These are phyloP conservation scores for Lachnellula hyalina DNA, from an alignment of 2,329 filamentous ascomycete genomes.

Conservation along the genomic window DNA sequence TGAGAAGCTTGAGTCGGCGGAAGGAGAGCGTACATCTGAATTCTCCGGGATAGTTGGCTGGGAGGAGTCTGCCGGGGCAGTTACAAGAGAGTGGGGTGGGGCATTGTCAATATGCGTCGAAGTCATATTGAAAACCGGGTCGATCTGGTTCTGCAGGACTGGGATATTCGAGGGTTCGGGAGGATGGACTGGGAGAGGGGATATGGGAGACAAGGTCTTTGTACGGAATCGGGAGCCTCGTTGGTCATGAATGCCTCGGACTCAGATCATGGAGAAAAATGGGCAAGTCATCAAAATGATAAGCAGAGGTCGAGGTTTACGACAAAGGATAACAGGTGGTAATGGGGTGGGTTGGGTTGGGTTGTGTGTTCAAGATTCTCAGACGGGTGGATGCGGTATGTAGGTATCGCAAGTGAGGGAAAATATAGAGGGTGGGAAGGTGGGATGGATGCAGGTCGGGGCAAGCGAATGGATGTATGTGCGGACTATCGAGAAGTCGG, in stretches of 20 bases:
- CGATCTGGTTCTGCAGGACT: slow-evolving; percentile 66
- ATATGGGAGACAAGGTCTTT: slow-evolving; percentile 63
- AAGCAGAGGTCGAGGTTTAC: background rate
- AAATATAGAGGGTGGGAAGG: background rate
- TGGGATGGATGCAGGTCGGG: background rate
- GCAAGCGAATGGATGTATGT: background rate
- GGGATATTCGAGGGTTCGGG: slow-evolving; percentile 65
- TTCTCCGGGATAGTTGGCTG: slow-evolving; percentile 5
- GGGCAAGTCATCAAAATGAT: slow-evolving; percentile 6
- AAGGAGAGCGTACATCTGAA: slow-evolving; percentile 13
- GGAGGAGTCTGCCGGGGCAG: slow-evolving; percentile 11
- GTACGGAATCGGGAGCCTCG: slow-evolving; percentile 53
- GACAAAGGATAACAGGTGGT: background rate
- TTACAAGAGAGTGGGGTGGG: slow-evolving; percentile 16
- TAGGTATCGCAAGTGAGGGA: background rate
- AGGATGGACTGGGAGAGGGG: slow-evolving; percentile 64
- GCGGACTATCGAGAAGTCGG: background rate
- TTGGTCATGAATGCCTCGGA: slow-evolving; percentile 18
- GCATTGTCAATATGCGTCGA: slow-evolving; percentile 47
- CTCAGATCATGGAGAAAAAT: slow-evolving; percentile 10
- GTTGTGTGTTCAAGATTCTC: slow-evolving; percentile 1
- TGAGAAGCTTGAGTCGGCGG: slow-evolving; percentile 30
- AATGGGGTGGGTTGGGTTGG: background rate
- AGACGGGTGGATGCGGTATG: background rate
- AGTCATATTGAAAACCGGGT: slow-evolving; percentile 64